These are phyloP conservation scores for Schizosaccharomyces osmophilus DNA, from an alignment of 805 yeast genomes.

Conservation along the genomic window DNA sequence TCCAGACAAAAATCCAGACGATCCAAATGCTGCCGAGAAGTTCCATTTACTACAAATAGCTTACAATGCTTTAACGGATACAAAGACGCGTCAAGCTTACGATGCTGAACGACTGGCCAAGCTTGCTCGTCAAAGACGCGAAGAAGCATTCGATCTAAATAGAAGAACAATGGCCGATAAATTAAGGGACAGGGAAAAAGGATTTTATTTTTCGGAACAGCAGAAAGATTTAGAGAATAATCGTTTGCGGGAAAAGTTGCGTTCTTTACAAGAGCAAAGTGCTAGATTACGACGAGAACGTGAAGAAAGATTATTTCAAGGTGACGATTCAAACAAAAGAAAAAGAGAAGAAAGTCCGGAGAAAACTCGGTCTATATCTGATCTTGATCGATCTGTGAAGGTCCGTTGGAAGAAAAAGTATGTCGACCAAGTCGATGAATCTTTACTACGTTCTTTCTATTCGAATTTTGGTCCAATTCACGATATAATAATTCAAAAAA, in stretches of 20 bases:
- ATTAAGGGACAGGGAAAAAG: not conserved
- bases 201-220: not conserved
- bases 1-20: constrained; percentile 34
- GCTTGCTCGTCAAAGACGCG: constrained; percentile 2
- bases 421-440: not conserved
- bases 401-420: not conserved
- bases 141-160: constrained; percentile 1
- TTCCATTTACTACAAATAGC: constrained; percentile 5
- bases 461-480: not conserved
- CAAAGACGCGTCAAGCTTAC: not conserved
- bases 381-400: not conserved
- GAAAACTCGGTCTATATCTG: not conserved
- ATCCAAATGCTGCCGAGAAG: constrained; percentile 3
- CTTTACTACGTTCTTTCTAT: not conserved
- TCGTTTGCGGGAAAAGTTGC: not conserved
- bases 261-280: not conserved
- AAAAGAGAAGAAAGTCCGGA: not conserved
- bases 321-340: not conserved
- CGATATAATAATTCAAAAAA: not conserved
- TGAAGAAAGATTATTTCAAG: not conserved
- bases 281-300: not conserved
- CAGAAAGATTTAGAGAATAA: not conserved
- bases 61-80: not conserved
- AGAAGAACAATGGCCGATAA: not conserved
- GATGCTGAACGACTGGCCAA: not conserved